A percentile compares a stretch with the other conserved stretches of the same genome.
These are phyloP conservation scores for Quercus tomentella DNA, from an alignment of 331 rosid species.

Conservation along the genomic window DNA sequence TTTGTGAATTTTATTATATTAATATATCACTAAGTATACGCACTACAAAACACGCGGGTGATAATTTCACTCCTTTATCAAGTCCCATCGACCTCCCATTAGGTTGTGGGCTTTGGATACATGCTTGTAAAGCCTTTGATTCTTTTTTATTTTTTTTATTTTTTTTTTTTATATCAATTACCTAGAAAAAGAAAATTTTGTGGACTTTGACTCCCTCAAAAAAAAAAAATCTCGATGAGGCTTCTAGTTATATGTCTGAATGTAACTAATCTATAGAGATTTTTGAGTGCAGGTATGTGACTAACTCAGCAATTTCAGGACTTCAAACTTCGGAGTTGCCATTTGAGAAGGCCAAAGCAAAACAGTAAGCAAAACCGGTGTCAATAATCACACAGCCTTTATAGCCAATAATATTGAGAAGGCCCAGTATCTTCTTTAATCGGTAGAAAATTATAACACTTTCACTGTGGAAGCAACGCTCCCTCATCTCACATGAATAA, in stretches of 20 bases:
- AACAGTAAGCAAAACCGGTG: slow-evolving; percentile 26
- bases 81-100: no score
- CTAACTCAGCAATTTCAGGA: slow-evolving; percentile 34
- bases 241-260: not conserved
- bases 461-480: rapidly evolving
- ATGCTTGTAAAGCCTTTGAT: no score
- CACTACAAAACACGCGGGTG: no score
- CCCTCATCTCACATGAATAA: not conserved
- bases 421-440: not conserved
- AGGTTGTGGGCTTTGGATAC: no score
- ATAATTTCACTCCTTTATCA: no score
- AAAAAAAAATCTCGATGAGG: not conserved
- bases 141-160: no score
- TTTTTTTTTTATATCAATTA: no score
- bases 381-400: not conserved
- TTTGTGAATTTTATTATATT: no score
- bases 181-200: no score
- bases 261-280: not conserved
- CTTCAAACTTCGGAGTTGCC: slow-evolving; percentile 21
- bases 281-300: slow-evolving; percentile 30
- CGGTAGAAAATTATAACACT: no score
- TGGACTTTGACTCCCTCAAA: not conserved
- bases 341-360: slow-evolving; percentile 12
- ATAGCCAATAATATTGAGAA: not conserved
- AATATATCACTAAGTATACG: no score